Evolutionary conservation across 108 stramenopile species (phyloP).

Genomic region (Stephanodiscus triporus): DNA sequence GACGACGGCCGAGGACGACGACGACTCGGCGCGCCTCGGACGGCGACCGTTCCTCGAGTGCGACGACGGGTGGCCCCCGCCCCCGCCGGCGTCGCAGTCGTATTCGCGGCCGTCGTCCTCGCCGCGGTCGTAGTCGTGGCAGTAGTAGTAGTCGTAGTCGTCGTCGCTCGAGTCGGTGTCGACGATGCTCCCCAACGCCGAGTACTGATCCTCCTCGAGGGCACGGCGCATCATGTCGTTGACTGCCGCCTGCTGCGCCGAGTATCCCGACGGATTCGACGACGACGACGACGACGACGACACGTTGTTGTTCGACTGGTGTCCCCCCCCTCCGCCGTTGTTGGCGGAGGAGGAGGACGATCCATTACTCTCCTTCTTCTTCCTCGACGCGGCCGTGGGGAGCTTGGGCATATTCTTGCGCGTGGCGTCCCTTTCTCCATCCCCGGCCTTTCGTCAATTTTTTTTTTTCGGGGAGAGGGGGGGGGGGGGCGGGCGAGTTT

Average conservation of each 20-base stretch:
- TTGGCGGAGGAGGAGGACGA: background rate
- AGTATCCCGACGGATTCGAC: conserved; percentile 27
- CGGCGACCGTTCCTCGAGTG: background rate
- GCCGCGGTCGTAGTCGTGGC: background rate
- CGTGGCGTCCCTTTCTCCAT: conserved; percentile 7
- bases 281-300: conserved; percentile 1
- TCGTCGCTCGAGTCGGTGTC: conserved; percentile 48
- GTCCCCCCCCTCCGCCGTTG: background rate
- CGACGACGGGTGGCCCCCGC: background rate
- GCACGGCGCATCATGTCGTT: conserved; percentile 87
- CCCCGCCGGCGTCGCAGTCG: background rate
- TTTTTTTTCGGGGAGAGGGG: background rate
- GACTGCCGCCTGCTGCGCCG: conserved; percentile 74
- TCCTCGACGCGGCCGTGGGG: conserved; percentile 21
- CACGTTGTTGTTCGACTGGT: background rate
- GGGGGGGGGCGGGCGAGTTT: background rate
- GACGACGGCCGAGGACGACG: background rate
- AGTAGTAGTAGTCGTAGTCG: conserved; percentile 8
- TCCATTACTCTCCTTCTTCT: conserved; percentile 23
- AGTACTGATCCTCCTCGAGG: conserved; percentile 86
- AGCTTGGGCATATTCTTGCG: conserved; percentile 15
- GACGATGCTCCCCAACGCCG: conserved; percentile 74
- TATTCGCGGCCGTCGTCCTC: background rate
- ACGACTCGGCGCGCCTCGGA: background rate
- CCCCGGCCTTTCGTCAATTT: background rate